Evolutionary conservation across 805 yeast genomes (phyloP), one percentile per base, ranked within the genome.

Genomic region (Lipomyces orientalis): DNA sequence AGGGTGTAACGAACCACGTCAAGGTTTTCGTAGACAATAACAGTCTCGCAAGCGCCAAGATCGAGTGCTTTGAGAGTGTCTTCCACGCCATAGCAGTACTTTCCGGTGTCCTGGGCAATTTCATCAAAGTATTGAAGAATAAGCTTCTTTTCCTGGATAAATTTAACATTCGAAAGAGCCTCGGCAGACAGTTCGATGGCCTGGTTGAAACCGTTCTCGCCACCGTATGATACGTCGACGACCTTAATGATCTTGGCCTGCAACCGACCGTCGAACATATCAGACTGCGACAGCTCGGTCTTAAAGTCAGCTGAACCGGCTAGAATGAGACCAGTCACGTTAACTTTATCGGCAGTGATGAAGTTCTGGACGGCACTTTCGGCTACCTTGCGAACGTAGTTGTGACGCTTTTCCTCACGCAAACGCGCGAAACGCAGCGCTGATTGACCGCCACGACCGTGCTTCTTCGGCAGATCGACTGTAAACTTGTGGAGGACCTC

Each of bases 361-460:
- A 95, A 95, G 82, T 91, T 91, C 81, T 95, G 99, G 46, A 95
- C 98, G 6, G 99, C 98, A 61, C 88, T 94, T 83, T 95, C 99
- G 61, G 98, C 97, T 59, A 95, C 99, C 78, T 95, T 95, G 82
- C 99, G 88, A 70, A 95, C 96, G 82, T 95, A 95, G 80, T 95
- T 95, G 81, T 95, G 99, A 84, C 99, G 92, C 81, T 95, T 95
- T 82, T 95, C 99, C 75, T 95, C 99, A 86, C 99, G 90, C 80
- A 95, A 86, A 86, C 99, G 93, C 33, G 98, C 89, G 85, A 95
- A 95, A 91, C 99, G 98, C 75, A 95, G 79, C 57, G 99, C 99
- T 71, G 99, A 95, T 84, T 95, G 99, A 90, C 99, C 99, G 90
- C 99, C 99, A 86, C 99, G 90, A 77, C 99, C 99, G 85, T 95